A percentile compares a stretch with the other conserved stretches of the same genome.
These are phyloP conservation scores for Claviceps maximensis DNA, from an alignment of 2,329 filamentous ascomycete genomes.

Conservation along the genomic window DNA sequence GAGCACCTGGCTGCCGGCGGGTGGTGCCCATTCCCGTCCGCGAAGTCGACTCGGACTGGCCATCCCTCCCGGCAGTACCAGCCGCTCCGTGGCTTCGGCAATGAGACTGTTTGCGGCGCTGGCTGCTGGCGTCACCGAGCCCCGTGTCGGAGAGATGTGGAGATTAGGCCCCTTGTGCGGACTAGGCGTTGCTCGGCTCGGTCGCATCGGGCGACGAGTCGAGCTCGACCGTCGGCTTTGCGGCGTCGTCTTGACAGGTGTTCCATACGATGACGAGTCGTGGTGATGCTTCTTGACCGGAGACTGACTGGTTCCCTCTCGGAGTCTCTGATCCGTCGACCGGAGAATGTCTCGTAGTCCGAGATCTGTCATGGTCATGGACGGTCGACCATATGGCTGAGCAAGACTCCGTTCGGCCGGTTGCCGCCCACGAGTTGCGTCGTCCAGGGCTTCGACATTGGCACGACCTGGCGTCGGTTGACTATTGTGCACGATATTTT, in stretches of 20 bases:
- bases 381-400: constrained; percentile 11
- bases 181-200: constrained; percentile 12
- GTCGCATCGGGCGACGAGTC: constrained; percentile 6
- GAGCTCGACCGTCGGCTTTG: constrained; percentile 4
- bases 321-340: constrained; percentile 38
- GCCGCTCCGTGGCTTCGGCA: constrained; percentile 21
- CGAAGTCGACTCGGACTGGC: constrained; percentile 31
- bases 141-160: constrained; percentile 8
- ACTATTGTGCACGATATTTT: constrained; percentile 2
- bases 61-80: constrained; percentile 21
- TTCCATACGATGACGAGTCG: constrained; percentile 10
- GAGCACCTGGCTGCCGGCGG: constrained; percentile 6
- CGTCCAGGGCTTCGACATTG: constrained; percentile 8
- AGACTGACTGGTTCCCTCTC: constrained; percentile 22
- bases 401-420: constrained; percentile 4
- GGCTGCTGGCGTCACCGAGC: constrained; percentile 19
- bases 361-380: constrained; percentile 27
- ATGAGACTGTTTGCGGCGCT: constrained; percentile 29
- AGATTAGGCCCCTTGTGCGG: constrained; percentile 15
- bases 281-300: constrained; percentile 15
- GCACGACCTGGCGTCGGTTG: constrained; percentile 10
- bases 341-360: constrained; percentile 38
- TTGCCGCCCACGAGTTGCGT: constrained; percentile 4
- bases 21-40: constrained; percentile 15
- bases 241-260: constrained; percentile 13